Evolutionary conservation across 257 asterid genomes (phyloP).

Genomic region (Asclepias syriaca): DNA sequence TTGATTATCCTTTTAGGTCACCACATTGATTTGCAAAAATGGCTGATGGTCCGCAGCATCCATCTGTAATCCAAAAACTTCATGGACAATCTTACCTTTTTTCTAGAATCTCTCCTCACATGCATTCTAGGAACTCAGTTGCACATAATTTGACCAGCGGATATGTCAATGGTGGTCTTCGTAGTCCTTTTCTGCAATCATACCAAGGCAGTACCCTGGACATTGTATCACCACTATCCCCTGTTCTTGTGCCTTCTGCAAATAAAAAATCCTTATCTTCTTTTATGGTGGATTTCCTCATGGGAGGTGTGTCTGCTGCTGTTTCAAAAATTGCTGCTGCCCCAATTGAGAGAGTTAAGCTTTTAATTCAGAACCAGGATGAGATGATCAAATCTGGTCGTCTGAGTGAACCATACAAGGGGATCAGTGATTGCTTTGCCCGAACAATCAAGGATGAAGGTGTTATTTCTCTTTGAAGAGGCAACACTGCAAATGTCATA

Average conservation of each 20-base stretch:
- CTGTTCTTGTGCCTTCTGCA: slow-evolving; percentile 46
- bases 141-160: slow-evolving; percentile 24
- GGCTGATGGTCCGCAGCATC: slow-evolving; percentile 36
- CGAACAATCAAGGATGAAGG: slow-evolving; percentile 74
- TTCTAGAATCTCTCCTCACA: slow-evolving; percentile 33
- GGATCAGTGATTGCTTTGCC: slow-evolving; percentile 61
- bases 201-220: slow-evolving; percentile 25
- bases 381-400: slow-evolving; percentile 76
- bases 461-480: slow-evolving; percentile 64
- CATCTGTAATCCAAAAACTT: slow-evolving; percentile 34
- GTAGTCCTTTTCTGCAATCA: slow-evolving; percentile 23
- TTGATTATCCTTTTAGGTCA: background rate
- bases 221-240: slow-evolving; percentile 28
- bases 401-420: slow-evolving; percentile 63
- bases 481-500: slow-evolving; percentile 66
- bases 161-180: slow-evolving; percentile 45
- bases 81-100: slow-evolving; percentile 36
- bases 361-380: slow-evolving; percentile 71
- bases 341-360: slow-evolving; percentile 81
- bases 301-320: slow-evolving; percentile 88
- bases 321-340: slow-evolving; percentile 75
- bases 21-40: slow-evolving; percentile 25
- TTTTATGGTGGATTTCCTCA: slow-evolving; percentile 64
- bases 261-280: slow-evolving; percentile 36
- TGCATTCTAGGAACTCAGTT: slow-evolving; percentile 31